Evolutionary conservation across 2,329 filamentous ascomycete genomes (phyloP), one percentile per base, ranked within the genome.

Genomic region (Penicillium sp.): DNA sequence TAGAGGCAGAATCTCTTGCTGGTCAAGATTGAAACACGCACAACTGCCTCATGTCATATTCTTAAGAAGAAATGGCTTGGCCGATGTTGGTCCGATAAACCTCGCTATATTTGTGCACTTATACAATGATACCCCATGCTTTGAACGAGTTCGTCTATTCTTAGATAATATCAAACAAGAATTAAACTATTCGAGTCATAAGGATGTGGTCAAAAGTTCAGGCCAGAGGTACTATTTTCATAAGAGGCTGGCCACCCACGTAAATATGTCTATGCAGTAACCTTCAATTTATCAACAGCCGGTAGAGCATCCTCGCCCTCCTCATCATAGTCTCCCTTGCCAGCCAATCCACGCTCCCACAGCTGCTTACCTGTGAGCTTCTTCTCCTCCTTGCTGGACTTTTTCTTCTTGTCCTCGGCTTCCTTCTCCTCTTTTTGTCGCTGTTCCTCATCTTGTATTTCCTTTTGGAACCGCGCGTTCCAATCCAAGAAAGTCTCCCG

Each of bases 401-500:
- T 94, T 76, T 90, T 88, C 75, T 90, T 84, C 75, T 96, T 92
- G 43, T 92, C 91, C 27, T 86, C 79, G 58, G 89, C 84, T 62
- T 93, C 89, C 59, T 82, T 83, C 67, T 93, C 90, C 70, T 89
- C 88, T 63, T 80, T 79, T 58, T 86, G 82, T 60, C 75, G 80
- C 61, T 76, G 73, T 61, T 85, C 83, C 68, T 82, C 77, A 66
- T 94, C 92, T 68, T 87, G 87, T 84, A 93, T 87, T 78, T 97
- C 94, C 67, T 80, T 78, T 55, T 84, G 69, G 68, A 97, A 99
- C 8, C 73, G 83, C 32, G 87, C 86, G 49, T 90, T 81, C 94
- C 94, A 99, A 60, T 82, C 84, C 61, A 89, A 68, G 67, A 97
- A 99, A 0, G 85, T 86, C 76, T 96, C 91, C 18, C 85, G 80